Evolutionary conservation across 2,329 filamentous ascomycete genomes (phyloP), one percentile per base, ranked within the genome.

Genomic region (Pseudopyrenochaeta lycopersici): DNA sequence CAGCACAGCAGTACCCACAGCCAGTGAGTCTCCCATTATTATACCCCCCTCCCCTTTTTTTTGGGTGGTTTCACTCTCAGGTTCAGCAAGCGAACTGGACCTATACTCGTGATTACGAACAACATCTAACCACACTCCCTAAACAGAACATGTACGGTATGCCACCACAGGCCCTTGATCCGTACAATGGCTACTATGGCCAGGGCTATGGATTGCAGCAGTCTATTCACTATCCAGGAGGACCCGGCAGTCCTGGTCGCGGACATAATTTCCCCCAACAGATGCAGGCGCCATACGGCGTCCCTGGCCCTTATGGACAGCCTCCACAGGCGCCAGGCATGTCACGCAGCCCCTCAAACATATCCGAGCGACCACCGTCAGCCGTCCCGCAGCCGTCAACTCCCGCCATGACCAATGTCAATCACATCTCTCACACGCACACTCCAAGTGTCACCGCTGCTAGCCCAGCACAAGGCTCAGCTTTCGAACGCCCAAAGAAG

Each of bases 21-120:
- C 79, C 87, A 84, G 85, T n/a, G n/a, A n/a, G n/a, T n/a, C n/a
- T n/a, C n/a, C n/a, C n/a, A n/a, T 84, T 86, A 84, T 80, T 79
- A 77, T 68, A 69, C 78, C 81, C 78, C 77, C 68, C 77, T 72
- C 41, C 29, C 39, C 35, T 57, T 23, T 45, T 33, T 43, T 52
- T 61, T 53, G 60, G 54, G 60, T 59, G 30, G 66, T 76, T 51
- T 73, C 85, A 72, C 85, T 92, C 53, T 88, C 88, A 59, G 89
- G 89, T 54, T 85, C 87, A 70, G 88, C 81, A 72, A 85, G 86
- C n/a, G n/a, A n/a, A n/a, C n/a, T n/a, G n/a, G n/a, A n/a, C n/a
- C n/a, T n/a, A n/a, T n/a, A n/a, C n/a, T n/a, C n/a, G n/a, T 70
- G 83, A 87, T 63, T 91, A 89, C 83, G 89, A 93, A 75, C 83